phyloP scores from a whole-genome alignment of 768 basidiomycete species.

The Rubroboletus pulcherrimus region DNA sequence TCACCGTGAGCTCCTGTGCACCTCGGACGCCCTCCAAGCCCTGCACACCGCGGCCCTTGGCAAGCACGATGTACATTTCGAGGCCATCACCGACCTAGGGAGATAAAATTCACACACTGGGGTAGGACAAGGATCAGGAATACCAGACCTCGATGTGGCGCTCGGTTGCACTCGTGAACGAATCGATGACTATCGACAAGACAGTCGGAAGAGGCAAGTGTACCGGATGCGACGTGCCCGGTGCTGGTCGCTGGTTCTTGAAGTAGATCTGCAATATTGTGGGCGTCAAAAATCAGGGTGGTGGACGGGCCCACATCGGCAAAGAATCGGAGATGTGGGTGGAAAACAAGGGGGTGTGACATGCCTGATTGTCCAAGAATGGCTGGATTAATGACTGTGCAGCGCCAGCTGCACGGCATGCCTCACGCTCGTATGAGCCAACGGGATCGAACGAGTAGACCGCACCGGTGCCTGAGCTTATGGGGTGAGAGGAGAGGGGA shows the following conservation, averaged over 20 bases:
- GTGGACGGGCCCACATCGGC: slow-evolving; percentile 42
- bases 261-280: slow-evolving; percentile 77
- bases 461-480: slow-evolving; percentile 74
- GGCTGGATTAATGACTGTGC: slow-evolving; percentile 95
- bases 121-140: slow-evolving; percentile 2
- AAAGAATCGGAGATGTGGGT: slow-evolving; percentile 40
- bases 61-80: slow-evolving; percentile 85
- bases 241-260: slow-evolving; percentile 84
- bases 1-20: slow-evolving; percentile 59
- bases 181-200: slow-evolving; percentile 86
- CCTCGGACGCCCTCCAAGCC: slow-evolving; percentile 54
- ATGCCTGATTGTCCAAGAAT: slow-evolving; percentile 96
- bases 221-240: slow-evolving; percentile 68
- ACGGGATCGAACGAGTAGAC: slow-evolving; percentile 99
- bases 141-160: slow-evolving; percentile 87
- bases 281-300: slow-evolving; percentile 21
- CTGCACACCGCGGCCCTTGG: slow-evolving; percentile 59
- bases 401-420: slow-evolving; percentile 93
- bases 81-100: slow-evolving; percentile 89
- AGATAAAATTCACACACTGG: slow-evolving; percentile 4
- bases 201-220: slow-evolving; percentile 82
- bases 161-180: slow-evolving; percentile 96
- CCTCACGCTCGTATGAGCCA: slow-evolving; percentile 95
- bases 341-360: slow-evolving; percentile 27
- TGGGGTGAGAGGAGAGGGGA: slow-evolving; percentile 3